A percentile compares a stretch with the other conserved stretches of the same genome.
phyloP scores from a whole-genome alignment of 176 grass and related monocot species.

The Raddia distichophylla region DNA sequence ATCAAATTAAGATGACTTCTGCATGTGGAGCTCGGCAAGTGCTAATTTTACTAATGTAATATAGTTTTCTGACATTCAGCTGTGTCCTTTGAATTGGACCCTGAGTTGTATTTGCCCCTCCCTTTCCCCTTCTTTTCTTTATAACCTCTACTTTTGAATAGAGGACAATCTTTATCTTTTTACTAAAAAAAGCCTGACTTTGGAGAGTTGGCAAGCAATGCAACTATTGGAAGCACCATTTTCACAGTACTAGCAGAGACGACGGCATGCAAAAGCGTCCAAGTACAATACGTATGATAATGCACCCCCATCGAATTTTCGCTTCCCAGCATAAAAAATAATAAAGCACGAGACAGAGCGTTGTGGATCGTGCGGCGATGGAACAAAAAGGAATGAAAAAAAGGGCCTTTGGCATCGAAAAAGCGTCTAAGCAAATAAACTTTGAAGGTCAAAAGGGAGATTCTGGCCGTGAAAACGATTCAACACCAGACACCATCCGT shows the following conservation, averaged over 20 bases:
- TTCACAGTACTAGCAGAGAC: not conserved
- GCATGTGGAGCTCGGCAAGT: too few relatives aligned
- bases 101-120: too few relatives aligned
- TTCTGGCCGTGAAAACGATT: conserved; percentile 4
- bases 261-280: not conserved
- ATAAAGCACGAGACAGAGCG: conserved; percentile 19
- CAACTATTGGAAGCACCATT: not conserved
- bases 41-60: too few relatives aligned
- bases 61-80: too few relatives aligned
- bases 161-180: too few relatives aligned
- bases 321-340: not conserved
- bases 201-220: too few relatives aligned
- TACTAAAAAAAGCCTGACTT: too few relatives aligned
- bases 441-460: conserved; percentile 4
- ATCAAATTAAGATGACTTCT: too few relatives aligned
- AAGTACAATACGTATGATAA: not conserved
- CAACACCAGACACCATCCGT: not conserved
- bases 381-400: not conserved
- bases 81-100: too few relatives aligned
- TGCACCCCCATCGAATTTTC: not conserved
- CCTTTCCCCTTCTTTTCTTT: too few relatives aligned
- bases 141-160: too few relatives aligned
- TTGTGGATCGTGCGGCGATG: conserved; percentile 37
- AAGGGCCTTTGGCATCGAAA: not conserved
- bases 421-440: not conserved